Evolutionary conservation across 306 rosid genomes (phyloP).

Genomic region (Aeschynomene evenia): DNA sequence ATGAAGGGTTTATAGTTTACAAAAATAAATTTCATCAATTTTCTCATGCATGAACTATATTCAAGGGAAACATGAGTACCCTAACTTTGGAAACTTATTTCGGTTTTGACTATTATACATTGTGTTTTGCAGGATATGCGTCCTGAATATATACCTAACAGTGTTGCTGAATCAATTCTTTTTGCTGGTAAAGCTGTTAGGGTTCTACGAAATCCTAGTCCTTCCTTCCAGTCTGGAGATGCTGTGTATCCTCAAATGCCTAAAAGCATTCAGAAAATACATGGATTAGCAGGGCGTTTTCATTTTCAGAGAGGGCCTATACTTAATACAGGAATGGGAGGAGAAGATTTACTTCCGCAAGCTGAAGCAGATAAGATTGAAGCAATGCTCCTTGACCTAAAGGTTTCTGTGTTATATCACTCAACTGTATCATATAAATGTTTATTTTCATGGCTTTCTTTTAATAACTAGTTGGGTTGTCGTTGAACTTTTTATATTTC

Average conservation of each 20-base stretch:
- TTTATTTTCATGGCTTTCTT: neutral
- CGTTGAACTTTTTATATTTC: neutral
- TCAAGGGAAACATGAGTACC: neutral
- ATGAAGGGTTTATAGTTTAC: neutral
- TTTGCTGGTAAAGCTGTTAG: constrained; percentile 96
- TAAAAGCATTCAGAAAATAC: constrained; percentile 64
- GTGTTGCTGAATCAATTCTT: constrained; percentile 85
- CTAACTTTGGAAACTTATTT: neutral
- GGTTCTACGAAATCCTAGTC: constrained; percentile 88
- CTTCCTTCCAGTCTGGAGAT: constrained; percentile 66
- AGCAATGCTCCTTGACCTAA: constrained; percentile 80
- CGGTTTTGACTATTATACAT: neutral
- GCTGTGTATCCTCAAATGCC: constrained; percentile 57
- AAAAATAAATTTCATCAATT: neutral
- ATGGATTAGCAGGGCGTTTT: constrained; percentile 59
- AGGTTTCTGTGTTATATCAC: constrained; percentile 50
- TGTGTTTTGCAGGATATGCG: constrained; percentile 79
- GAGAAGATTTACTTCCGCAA: constrained; percentile 90
- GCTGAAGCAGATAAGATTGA: constrained; percentile 95
- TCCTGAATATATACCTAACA: constrained; percentile 87
- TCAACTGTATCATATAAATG: constrained; percentile 19
- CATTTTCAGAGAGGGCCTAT: constrained; percentile 65
- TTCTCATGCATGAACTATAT: neutral
- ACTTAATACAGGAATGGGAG: constrained; percentile 53
- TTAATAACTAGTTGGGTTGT: constrained; percentile 15